These are phyloP conservation scores for Beauveria asiatica DNA, from an alignment of 2,329 filamentous ascomycete genomes.

Conservation along the genomic window DNA sequence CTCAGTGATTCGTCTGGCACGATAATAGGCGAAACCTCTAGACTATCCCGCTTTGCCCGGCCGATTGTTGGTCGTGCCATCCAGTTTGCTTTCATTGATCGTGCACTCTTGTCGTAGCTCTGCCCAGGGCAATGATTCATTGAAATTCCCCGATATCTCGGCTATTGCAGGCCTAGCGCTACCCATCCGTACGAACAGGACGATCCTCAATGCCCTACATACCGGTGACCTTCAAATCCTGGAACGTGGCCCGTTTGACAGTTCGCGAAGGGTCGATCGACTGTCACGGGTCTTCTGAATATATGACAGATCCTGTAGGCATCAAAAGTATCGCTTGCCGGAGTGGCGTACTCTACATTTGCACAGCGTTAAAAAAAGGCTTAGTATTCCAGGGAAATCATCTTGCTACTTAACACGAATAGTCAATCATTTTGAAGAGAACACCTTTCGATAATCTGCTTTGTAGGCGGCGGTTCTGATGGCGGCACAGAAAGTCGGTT, in stretches of 20 bases:
- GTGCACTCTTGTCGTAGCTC: not conserved
- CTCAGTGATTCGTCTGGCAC: not conserved
- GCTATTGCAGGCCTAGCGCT: not conserved
- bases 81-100: slow-evolving; percentile 8
- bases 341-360: not conserved
- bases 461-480: not conserved
- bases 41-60: not conserved
- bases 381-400: not conserved
- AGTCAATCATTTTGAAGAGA: not conserved
- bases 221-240: not conserved
- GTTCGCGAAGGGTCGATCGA: not conserved
- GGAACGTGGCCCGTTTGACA: not conserved
- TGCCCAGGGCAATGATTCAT: not conserved
- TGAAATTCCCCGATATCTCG: not conserved
- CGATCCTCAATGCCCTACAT: not conserved
- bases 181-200: not conserved
- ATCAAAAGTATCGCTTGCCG: not conserved
- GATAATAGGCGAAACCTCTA: not conserved
- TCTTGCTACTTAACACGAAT: not conserved
- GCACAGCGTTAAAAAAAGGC: not conserved
- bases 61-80: not conserved
- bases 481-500: not conserved
- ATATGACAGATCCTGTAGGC: not conserved
- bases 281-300: not conserved
- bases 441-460: not conserved